These are phyloP conservation scores for Nitzschia sp. DNA, from an alignment of 108 stramenopile species.

Conservation along the genomic window DNA sequence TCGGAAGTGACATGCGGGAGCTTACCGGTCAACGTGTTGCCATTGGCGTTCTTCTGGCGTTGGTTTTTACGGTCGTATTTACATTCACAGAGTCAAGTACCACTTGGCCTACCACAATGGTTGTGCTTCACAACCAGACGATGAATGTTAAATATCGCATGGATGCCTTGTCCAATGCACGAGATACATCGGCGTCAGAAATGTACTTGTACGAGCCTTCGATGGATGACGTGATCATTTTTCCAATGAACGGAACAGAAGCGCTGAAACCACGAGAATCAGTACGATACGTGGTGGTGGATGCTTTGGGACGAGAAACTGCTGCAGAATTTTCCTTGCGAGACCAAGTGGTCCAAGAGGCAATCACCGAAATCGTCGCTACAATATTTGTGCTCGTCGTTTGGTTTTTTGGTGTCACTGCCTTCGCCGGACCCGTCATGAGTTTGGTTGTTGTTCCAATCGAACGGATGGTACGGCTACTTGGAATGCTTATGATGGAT, in stretches of 20 bases:
- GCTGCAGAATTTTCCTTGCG: slow-evolving; percentile 17
- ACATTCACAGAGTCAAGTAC: slow-evolving; percentile 41
- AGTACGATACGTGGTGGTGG: slow-evolving; percentile 37
- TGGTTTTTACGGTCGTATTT: slow-evolving; percentile 55
- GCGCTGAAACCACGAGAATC: slow-evolving; percentile 49
- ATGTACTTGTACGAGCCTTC: slow-evolving; percentile 46
- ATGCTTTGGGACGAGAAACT: slow-evolving; percentile 9
- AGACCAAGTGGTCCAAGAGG: slow-evolving; percentile 3
- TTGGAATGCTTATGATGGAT: slow-evolving; percentile 71
- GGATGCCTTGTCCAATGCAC: slow-evolving; percentile 52
- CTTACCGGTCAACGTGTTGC: slow-evolving; percentile 78
- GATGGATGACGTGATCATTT: background rate
- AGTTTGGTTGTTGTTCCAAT: slow-evolving; percentile 67
- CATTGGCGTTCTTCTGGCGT: slow-evolving; percentile 54
- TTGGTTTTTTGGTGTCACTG: slow-evolving; percentile 63
- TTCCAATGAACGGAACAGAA: background rate
- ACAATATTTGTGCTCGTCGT: slow-evolving; percentile 57
- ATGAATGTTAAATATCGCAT: slow-evolving; percentile 31
- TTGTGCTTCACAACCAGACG: slow-evolving; percentile 57
- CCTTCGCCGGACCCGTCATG: slow-evolving; percentile 68
- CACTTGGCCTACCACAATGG: slow-evolving; percentile 39
- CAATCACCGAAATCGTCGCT: slow-evolving; percentile 40
- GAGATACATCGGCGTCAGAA: slow-evolving; percentile 46
- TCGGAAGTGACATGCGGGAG: slow-evolving; percentile 78
- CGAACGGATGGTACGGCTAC: slow-evolving; percentile 69